Base-by-base conservation (phyloP, 805 yeast species). In the Lachancea lanzarotensis region DNA sequence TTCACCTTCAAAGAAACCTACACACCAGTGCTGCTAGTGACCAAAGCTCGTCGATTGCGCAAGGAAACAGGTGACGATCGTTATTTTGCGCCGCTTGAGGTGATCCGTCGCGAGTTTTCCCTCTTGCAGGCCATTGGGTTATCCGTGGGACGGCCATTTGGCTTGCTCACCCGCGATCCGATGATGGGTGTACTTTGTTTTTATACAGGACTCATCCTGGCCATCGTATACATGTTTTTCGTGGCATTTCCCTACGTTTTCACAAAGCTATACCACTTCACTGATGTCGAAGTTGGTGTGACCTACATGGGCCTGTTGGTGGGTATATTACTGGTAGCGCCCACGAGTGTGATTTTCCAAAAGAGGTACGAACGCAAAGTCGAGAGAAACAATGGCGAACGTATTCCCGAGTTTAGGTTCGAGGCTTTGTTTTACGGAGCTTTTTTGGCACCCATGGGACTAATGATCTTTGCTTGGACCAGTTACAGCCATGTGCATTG, bases 381-480 rank as follows among this genome's bases (percentile, higher is more conserved):
- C 42, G 58, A 51, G 9, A 56, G 67, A 38, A 70, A 79, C 53
- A 66, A 70, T 31, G 81, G 81, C 22, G 57, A 48, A 25, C 74
- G 74, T 31, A 65, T 72, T 1, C 86, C 90, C 4, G 90, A 83
- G 61, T 65, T 68, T 22, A 70, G 82, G 58, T 71, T 83, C 48
- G 66, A 76, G 31, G 70, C 84, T 5, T 75, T 82, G 48, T 77
- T 79, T 58, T 59, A 78, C 47, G 93, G 90, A n/a, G 78, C 86
- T 0, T 65, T 81, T 19, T 66, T 75, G 19, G 67, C 81, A 47
- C 88, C 88, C 1, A 68, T 78, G 25, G 75, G 86, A 0, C 65
- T 85, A 43, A 82, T 84, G 69, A 84, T 89, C 76, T 69, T 84
- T 49, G 91, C 81, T 2, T 85, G 93, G 90, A 74, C 88, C 2